Base-by-base conservation (phyloP, 805 yeast species). In the Brettanomyces naardenensis region DNA sequence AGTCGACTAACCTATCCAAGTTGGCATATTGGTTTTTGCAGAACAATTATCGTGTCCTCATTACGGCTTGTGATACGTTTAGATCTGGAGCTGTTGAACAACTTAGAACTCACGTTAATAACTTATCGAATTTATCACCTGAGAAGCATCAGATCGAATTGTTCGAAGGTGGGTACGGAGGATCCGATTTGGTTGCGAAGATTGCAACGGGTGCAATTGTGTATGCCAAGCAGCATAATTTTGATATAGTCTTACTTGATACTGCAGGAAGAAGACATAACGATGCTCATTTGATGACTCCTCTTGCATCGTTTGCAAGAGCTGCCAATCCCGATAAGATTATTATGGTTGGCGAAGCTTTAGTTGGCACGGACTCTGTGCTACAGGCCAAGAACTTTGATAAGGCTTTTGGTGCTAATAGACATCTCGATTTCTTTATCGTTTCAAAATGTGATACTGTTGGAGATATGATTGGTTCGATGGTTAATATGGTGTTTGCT, bases 41-140 rank as follows among this genome's bases (percentile, higher is more conserved):
- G 54, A 90, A 92, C 59, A 78, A 90, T 53, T 70, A 85, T 57
- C 77, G 74, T 47, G 95, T 90, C 1, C 68, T 90, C 37, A 83
- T 90, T 50, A 94, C 95, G 18, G 98, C 98, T 0, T 90, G 97
- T 64, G 98, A 90, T 64, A 92, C 98, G 1, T 90, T 90, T 64
- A 73, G 98, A 61, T 86, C 96, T 1, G 98, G 98, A 37, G 98
- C 98, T 1, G 97, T 90, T n/a, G 97, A 90, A 58, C 98, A 90
- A 62, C 68, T 90, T 43, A 78, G 92, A 48, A 95, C 89, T 2
- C 98, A 90, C 62, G 97, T 90, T 2, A 79, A 80, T 44, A 85
- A 92, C 52, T 66, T 90, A 44, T 74, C 79, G 37, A 77, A 77
- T 44, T 66, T 89, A 30, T 79, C 86, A 23, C 73, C 69, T 33